Base-by-base conservation (phyloP, 345 rosid species). In the Sisymbrium irio region DNA sequence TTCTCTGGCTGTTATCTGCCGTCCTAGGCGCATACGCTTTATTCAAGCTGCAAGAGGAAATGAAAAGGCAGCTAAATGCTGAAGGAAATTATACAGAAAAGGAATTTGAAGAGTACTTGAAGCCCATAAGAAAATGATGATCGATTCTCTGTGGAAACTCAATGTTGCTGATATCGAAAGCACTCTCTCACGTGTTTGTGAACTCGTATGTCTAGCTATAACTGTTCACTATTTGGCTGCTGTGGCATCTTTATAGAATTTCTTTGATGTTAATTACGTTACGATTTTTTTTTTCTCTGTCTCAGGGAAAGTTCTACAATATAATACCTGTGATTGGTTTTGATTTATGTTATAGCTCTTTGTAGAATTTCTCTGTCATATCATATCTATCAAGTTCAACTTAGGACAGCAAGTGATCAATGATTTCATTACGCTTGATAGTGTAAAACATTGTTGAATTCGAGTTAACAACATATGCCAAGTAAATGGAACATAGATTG, bases 11-110 rank as follows among this genome's bases (percentile, higher is more conserved):
- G 7, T 47, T 51, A 12, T 28, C 36, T 64, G 61, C 75, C 28
- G 37, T 77, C 71, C 62, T 80, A 95, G 99, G 99, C 69, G 97
- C 97, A 72, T 83, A 89, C 77, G 97, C 99, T 65, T 78, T 95
- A 77, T 86, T 95, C 84, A 97, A 95, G 88, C 85, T 95, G 69
- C 97, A 95, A 72, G 99, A 92, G 81, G 99, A 95, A 71, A 95
- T 95, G 97, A 95, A 92, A 84, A 95, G 81, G 83, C 97, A 95
- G 73, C 89, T 95, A 42, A 92, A 77, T 77, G 85, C 91, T 15
- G 93, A 92, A 81, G 96, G 99, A 35, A 87, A 92, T 65, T 95
- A 87, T 76, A 90, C 96, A 0, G 97, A 95, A 76, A 86, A 86
- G 81, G 93, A 95, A 85, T 96, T 95, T 80, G 97, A 92, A 84